phyloP scores from a whole-genome alignment of 495 filamentous ascomycete genomes.

The Neurospora intermedia region DNA sequence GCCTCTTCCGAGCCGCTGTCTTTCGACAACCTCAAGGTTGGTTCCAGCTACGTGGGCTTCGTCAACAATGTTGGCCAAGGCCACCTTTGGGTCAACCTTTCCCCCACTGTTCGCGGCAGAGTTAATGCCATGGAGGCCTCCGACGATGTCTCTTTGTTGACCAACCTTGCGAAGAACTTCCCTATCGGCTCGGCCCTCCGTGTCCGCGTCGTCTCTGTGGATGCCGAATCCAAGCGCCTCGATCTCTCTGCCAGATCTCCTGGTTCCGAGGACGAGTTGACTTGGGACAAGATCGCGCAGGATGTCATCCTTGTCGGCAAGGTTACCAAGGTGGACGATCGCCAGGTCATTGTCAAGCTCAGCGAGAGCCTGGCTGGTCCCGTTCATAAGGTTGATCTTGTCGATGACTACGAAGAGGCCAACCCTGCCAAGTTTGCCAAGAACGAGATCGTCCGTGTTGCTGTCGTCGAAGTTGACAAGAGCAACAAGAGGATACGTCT shows the following conservation, averaged over 20 bases:
- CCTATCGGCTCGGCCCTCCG: constrained; percentile 77
- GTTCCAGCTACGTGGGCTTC: constrained; percentile 63
- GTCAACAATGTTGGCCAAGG: constrained; percentile 76
- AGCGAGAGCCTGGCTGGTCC: constrained; percentile 63
- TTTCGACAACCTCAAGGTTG: constrained; percentile 61
- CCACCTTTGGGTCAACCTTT: constrained; percentile 78
- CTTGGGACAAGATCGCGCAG: constrained; percentile 55
- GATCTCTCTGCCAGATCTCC: constrained; percentile 67
- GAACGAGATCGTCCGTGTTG: constrained; percentile 78
- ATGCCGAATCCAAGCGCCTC: constrained; percentile 60
- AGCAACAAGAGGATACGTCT: constrained; percentile 73
- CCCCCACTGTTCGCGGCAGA: constrained; percentile 81
- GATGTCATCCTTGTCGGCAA: constrained; percentile 74
- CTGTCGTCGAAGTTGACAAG: constrained; percentile 65
- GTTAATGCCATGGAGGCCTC: constrained; percentile 72
- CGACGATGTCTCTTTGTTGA: constrained; percentile 67
- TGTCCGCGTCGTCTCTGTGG: constrained; percentile 65
- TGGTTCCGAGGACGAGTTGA: constrained; percentile 41
- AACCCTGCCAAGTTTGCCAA: constrained; percentile 51
- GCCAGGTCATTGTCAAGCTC: constrained; percentile 73
- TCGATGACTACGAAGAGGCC: constrained; percentile 75
- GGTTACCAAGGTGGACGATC: constrained; percentile 78
- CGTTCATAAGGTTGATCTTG: constrained; percentile 65
- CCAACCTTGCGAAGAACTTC: constrained; percentile 70
- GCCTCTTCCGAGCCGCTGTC: constrained; percentile 42